Evolutionary conservation across 2,329 filamentous ascomycete genomes (phyloP), one percentile per base, ranked within the genome.

Genomic region (Aspergillus sp.): DNA sequence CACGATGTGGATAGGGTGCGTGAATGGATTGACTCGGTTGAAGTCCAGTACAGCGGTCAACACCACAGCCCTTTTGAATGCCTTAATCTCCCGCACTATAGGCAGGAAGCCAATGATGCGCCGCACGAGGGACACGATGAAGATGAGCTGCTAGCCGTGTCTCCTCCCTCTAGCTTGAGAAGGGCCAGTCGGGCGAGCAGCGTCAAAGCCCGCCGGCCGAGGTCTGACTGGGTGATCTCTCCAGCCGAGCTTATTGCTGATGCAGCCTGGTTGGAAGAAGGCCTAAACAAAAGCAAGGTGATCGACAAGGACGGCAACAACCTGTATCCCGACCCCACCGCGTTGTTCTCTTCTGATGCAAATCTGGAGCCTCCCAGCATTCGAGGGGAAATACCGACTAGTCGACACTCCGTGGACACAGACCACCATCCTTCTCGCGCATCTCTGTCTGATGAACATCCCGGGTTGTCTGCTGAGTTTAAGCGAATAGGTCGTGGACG

Each of bases 191-290:
- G 74, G 16, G 74, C 74, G 11, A 72, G 70, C 44, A 71, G 66
- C 29, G 75, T 78, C 11, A 91, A 91, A 56, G 76, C 83, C 3
- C 85, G 86, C 51, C 83, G 91, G 45, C 87, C 88, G 1, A 84
- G 89, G 54, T 85, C 91, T 20, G 91, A 96, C 65, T 97, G 94
- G 94, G 81, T 84, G 36, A 84, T 92, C 16, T 84, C 88, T 42
- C 89, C 93, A 0, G 86, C 89, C 51, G 92, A 97, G 67, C 81
- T 97, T 70, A 77, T 97, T 44, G 92, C 92, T 4, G 94, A 99
- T 74, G 81, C 88, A 1, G 90, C 92, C 64, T 99, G 94, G 94
- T 75, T 95, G 19, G 91, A 97, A 68, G 86, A 92, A 63, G 84
- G 82, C 29, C 78, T 87, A 53, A 91, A 97, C 71, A 95, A 92